These are phyloP conservation scores for Penicillium paradoxum DNA, from an alignment of 495 filamentous ascomycete genomes.

Conservation along the genomic window DNA sequence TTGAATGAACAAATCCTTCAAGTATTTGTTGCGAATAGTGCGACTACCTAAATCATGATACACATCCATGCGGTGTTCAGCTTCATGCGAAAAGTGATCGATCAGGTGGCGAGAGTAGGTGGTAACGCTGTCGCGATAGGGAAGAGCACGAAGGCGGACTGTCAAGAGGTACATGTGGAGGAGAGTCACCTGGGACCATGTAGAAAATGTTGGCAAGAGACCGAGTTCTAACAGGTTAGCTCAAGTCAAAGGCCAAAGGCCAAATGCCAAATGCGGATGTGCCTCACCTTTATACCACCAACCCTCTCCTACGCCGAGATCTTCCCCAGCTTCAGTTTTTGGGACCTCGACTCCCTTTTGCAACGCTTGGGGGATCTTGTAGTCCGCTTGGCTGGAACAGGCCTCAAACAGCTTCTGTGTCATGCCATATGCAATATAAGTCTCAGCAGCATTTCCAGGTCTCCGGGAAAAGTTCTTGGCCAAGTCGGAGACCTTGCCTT, in stretches of 20 bases:
- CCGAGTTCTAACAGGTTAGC: conserved; percentile 43
- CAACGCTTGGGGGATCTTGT: conserved; percentile 56
- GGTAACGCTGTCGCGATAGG: conserved; percentile 49
- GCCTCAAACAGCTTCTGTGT: conserved; percentile 75
- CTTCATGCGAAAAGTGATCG: conserved; percentile 90
- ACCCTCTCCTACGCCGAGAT: conserved; percentile 67
- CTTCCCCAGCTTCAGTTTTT: conserved; percentile 64
- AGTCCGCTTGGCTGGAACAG: conserved; percentile 71
- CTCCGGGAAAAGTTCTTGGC: conserved; percentile 29
- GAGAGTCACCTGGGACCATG: conserved; percentile 94
- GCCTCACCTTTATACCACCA: conserved; percentile 80
- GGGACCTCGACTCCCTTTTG: conserved; percentile 53
- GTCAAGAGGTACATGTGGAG: conserved; percentile 91
- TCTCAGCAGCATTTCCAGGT: conserved; percentile 49
- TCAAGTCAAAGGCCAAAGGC: neutral
- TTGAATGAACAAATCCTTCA: conserved; percentile 88
- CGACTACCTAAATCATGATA: conserved; percentile 63
- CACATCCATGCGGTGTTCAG: conserved; percentile 78
- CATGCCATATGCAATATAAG: conserved; percentile 70
- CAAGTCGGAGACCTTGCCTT: conserved; percentile 25
- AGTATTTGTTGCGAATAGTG: conserved; percentile 69
- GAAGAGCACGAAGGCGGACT: conserved; percentile 76
- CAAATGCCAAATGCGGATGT: neutral
- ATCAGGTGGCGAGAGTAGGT: conserved; percentile 72
- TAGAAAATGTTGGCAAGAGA: conserved; percentile 78